Percentiles rank a stretch among this genome's conserved stretches.
These are phyloP conservation scores for Vaccinium vitisidaea DNA, from an alignment of 148 eudicot genomes.

Conservation along the genomic window DNA sequence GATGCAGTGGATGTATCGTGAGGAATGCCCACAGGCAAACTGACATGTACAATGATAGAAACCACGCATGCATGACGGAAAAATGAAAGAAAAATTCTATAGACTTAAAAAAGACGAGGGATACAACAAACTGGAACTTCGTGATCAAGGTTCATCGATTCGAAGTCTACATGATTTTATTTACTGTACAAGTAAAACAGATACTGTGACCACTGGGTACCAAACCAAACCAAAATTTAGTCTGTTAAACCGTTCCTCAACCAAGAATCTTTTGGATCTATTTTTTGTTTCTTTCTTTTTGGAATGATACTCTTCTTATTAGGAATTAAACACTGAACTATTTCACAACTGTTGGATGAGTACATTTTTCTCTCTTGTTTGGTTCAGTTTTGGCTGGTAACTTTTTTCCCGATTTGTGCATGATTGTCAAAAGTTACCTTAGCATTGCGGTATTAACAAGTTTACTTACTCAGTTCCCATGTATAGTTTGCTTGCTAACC, in stretches of 20 bases:
- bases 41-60: not conserved
- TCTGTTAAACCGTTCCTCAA: not conserved
- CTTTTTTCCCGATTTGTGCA: not conserved
- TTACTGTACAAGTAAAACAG: not conserved
- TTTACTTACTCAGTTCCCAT: not conserved
- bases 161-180: not conserved
- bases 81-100: not conserved
- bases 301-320: not conserved
- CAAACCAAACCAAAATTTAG: no score
- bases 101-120: not conserved
- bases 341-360: not conserved
- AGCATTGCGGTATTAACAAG: not conserved
- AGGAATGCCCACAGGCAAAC: not conserved
- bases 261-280: not conserved
- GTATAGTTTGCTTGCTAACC: not conserved
- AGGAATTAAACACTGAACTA: not conserved
- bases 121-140: not conserved
- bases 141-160: not conserved
- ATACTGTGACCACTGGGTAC: not conserved
- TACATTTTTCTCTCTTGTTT: slow-evolving; percentile 6
- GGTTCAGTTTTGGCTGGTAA: not conserved
- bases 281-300: not conserved
- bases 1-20: not conserved
- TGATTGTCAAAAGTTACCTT: slow-evolving; percentile 7
- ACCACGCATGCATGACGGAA: not conserved